phyloP scores from a whole-genome alignment of 495 filamentous ascomycete species.

The Penicillium dipodomyicola region DNA sequence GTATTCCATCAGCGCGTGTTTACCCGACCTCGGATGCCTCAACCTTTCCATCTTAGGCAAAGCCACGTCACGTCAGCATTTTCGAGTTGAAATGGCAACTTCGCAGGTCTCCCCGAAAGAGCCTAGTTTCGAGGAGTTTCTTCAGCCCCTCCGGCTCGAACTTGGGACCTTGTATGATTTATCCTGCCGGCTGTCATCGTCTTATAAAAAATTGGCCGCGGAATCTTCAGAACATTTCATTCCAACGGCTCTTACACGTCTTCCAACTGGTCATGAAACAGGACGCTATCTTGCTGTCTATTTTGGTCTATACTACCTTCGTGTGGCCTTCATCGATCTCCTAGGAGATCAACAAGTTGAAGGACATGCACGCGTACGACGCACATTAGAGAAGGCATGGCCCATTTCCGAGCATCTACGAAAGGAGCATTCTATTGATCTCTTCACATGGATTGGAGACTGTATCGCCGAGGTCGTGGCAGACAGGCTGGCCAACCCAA shows the following conservation, averaged over 20 bases:
- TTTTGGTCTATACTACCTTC: conserved; percentile 70
- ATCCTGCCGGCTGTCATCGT: conserved; percentile 52
- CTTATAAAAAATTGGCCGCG: conserved; percentile 58
- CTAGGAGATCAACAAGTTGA: conserved; percentile 39
- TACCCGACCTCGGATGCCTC: neutral
- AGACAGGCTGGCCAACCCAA: conserved; percentile 36
- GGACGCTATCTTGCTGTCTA: conserved; percentile 71
- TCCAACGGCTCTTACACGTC: conserved; percentile 66
- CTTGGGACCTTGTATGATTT: conserved; percentile 48
- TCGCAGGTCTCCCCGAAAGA: neutral
- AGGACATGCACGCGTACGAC: conserved; percentile 41
- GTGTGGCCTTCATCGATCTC: conserved; percentile 71
- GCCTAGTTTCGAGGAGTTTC: conserved; percentile 16
- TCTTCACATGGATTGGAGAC: conserved; percentile 73
- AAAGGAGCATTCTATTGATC: conserved; percentile 59
- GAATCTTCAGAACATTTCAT: conserved; percentile 65
- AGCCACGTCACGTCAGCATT: neutral
- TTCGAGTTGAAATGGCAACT: neutral
- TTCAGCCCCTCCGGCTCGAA: conserved; percentile 28
- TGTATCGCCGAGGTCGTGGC: conserved; percentile 67
- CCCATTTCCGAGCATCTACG: conserved; percentile 65
- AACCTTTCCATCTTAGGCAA: neutral
- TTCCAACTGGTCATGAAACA: conserved; percentile 56
- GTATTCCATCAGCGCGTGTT: conserved; percentile 4
- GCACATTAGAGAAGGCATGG: conserved; percentile 67